Conservation (phyloP, 179 eudicot genomes). For the Beta lomatogona region DNA sequence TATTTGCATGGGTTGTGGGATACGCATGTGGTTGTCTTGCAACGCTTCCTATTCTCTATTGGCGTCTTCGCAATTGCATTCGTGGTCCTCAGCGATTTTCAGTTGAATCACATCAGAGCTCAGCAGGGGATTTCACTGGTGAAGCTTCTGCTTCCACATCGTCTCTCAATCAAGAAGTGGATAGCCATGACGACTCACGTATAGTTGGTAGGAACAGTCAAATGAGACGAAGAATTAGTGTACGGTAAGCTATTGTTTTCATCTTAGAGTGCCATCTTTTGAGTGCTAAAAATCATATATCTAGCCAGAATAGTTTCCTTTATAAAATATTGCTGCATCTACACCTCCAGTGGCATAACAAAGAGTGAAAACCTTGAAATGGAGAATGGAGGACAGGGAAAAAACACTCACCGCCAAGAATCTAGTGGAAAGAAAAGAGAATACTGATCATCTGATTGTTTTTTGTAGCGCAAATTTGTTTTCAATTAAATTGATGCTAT, state of each 20-base stretch:
- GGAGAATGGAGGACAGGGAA: neutral
- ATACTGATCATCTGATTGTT: neutral
- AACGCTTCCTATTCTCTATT: conserved; percentile 65
- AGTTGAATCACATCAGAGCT: conserved; percentile 41
- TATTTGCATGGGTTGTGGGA: conserved; percentile 76
- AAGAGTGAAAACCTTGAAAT: neutral
- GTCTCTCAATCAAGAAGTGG: conserved; percentile 37
- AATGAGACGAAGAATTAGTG: conserved; percentile 34
- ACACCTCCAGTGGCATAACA: no score
- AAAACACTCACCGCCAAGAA: neutral
- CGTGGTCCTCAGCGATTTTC: conserved; percentile 41
- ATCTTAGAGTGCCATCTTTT: neutral
- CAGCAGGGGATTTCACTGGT: conserved; percentile 40
- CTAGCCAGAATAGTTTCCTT: neutral
- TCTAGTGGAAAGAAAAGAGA: neutral
- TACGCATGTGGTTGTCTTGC: conserved; percentile 69
- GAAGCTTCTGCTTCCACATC: conserved; percentile 41
- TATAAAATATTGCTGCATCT: neutral
- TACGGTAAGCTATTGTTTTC: conserved; percentile 33
- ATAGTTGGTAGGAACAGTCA: conserved; percentile 31
- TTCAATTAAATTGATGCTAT: neutral
- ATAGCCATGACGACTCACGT: conserved; percentile 36
- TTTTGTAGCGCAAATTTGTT: neutral
- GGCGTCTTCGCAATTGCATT: conserved; percentile 63
- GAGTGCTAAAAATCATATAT: neutral